Conservation (phyloP, 2,329 filamentous ascomycete genomes). For the Ilyonectria sp. region DNA sequence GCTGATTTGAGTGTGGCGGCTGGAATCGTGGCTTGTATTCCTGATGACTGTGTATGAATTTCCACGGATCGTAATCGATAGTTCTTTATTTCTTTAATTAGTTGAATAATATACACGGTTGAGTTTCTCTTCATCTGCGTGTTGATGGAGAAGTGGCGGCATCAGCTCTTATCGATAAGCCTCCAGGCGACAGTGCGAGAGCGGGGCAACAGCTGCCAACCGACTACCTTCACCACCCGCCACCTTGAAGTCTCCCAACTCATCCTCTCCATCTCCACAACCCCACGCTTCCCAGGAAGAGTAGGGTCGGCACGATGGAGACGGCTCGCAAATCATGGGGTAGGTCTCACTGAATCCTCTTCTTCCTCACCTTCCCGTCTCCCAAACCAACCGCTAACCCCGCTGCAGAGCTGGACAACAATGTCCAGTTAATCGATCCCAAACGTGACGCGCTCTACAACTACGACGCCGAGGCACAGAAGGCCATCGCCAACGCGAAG, state of each 20-base stretch:
- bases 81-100: not conserved
- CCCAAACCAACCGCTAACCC: conserved; percentile 26
- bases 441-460: conserved; percentile 92
- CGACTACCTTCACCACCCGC: conserved; percentile 28
- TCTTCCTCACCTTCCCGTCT: too few relatives aligned
- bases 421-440: conserved; percentile 85
- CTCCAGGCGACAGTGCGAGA: conserved; percentile 20
- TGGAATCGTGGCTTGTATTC: not conserved
- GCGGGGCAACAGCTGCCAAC: conserved; percentile 44
- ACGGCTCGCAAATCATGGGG: conserved; percentile 52
- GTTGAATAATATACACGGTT: too few relatives aligned
- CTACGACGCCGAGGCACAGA: conserved; percentile 80
- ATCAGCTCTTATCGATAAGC: conserved; percentile 49
- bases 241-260: conserved; percentile 16
- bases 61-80: not conserved
- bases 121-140: too few relatives aligned
- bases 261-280: conserved; percentile 35
- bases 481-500: conserved; percentile 72
- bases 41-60: too few relatives aligned
- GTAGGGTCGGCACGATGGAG: conserved; percentile 45
- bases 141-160: not conserved
- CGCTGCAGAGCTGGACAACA: conserved; percentile 85
- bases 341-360: conserved; percentile 7
- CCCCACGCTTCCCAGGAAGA: conserved; percentile 30
- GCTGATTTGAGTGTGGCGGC: not conserved